Conservation (phyloP, 192 early-diverging fungal genomes). For the Chytriomyces sp. region DNA sequence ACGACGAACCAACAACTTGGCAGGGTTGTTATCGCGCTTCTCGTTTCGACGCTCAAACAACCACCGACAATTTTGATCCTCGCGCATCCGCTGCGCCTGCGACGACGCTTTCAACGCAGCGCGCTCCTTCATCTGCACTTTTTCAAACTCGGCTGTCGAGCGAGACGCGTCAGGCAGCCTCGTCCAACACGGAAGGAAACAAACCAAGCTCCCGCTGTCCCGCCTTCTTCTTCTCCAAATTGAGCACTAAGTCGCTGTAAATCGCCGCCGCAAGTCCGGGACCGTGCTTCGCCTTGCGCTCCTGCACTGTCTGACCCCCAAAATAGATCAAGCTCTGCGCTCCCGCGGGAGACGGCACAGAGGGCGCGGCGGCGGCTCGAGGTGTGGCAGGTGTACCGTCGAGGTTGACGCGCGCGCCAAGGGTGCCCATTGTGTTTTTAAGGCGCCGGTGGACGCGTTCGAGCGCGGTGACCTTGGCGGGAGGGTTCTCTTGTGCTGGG, state of each 20-base stretch:
- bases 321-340: conserved; percentile 9
- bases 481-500: too few relatives aligned
- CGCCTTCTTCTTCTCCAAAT: conserved; percentile 28
- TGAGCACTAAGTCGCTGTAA: conserved; percentile 14
- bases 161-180: background rate
- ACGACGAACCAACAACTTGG: background rate
- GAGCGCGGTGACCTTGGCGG: background rate
- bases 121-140: conserved; percentile 23
- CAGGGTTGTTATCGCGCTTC: background rate
- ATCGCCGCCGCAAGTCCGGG: conserved; percentile 23
- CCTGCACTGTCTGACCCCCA: conserved; percentile 10
- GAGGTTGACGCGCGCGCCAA: conserved; percentile 17
- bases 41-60: conserved; percentile 3
- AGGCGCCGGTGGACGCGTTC: conserved; percentile 18
- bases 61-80: conserved; percentile 1
- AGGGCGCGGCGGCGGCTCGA: background rate
- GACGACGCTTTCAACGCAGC: background rate
- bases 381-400: conserved; percentile 3
- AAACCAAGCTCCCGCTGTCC: conserved; percentile 13
- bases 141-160: conserved; percentile 9
- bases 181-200: background rate
- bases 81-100: background rate
- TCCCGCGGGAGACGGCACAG: background rate
- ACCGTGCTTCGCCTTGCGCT: background rate
- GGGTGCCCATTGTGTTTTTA: conserved; percentile 19